A percentile compares a stretch with the other conserved stretches of the same genome.
phyloP scores from a whole-genome alignment of 116 monocot genomes.

The Phalaenopsis hybrid region DNA sequence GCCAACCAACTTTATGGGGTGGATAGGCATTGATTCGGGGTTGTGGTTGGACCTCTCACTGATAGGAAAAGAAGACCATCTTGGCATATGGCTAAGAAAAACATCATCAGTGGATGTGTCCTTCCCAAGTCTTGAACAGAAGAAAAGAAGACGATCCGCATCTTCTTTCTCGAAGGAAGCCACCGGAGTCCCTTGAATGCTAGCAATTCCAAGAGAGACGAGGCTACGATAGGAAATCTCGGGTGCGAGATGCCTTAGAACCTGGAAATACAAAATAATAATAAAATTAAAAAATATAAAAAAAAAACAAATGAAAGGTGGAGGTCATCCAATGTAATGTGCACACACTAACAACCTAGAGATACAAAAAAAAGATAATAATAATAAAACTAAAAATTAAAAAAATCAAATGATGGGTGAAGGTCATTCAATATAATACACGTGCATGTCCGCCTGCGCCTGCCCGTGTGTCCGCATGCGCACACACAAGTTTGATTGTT shows the following conservation, averaged over 20 bases:
- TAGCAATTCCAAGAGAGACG: slow-evolving; percentile 82
- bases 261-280: slow-evolving; percentile 22
- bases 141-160: slow-evolving; percentile 83
- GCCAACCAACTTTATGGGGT: slow-evolving; percentile 6
- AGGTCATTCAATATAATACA: too few relatives aligned
- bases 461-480: too few relatives aligned
- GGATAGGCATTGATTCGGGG: slow-evolving; percentile 17
- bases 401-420: too few relatives aligned
- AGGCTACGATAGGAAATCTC: slow-evolving; percentile 66
- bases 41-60: slow-evolving; percentile 30
- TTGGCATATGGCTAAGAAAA: slow-evolving; percentile 25
- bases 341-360: too few relatives aligned
- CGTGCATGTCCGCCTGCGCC: too few relatives aligned
- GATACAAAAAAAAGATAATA: too few relatives aligned
- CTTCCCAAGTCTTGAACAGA: slow-evolving; percentile 36
- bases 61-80: slow-evolving; percentile 41
- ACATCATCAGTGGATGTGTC: slow-evolving; percentile 15
- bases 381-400: too few relatives aligned
- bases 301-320: neutral
- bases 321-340: too few relatives aligned
- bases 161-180: slow-evolving; percentile 93
- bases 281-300: neutral
- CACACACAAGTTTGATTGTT: too few relatives aligned
- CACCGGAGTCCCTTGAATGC: slow-evolving; percentile 69
- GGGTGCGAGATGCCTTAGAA: slow-evolving; percentile 79